phyloP scores from a whole-genome alignment of 2,329 filamentous ascomycete species.

The Sarocladiaceae sp. region DNA sequence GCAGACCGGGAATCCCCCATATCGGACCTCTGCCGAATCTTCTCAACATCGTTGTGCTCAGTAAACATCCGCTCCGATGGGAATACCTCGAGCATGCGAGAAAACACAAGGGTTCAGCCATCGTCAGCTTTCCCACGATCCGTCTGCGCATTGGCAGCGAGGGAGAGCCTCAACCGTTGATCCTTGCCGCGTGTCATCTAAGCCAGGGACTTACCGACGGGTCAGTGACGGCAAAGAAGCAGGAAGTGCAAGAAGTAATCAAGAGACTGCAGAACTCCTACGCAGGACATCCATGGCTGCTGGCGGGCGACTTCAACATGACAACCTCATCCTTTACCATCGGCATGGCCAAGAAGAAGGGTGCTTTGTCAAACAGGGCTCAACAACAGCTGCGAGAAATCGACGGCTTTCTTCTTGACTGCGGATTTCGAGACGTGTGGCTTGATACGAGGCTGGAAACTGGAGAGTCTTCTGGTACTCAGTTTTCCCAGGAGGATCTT shows the following conservation, averaged over 20 bases:
- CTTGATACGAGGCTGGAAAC: slow-evolving; percentile 35
- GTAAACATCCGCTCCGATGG: slow-evolving; percentile 50
- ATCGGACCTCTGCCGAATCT: slow-evolving; percentile 52
- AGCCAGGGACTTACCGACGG: slow-evolving; percentile 55
- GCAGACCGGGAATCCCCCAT: slow-evolving; percentile 43
- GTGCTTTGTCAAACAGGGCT: slow-evolving; percentile 46
- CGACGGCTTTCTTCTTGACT: slow-evolving; percentile 37
- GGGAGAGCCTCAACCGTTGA: slow-evolving; percentile 28
- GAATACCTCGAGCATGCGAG: slow-evolving; percentile 44
- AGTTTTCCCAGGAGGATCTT: slow-evolving; percentile 18
- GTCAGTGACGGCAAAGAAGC: slow-evolving; percentile 49
- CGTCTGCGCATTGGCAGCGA: slow-evolving; percentile 10
- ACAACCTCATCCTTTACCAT: slow-evolving; percentile 53
- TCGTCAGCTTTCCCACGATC: slow-evolving; percentile 35
- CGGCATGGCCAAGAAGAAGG: slow-evolving; percentile 41
- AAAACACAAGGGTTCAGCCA: slow-evolving; percentile 51
- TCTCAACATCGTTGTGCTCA: slow-evolving; percentile 55
- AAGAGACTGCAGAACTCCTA: not conserved
- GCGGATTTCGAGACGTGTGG: slow-evolving; percentile 48
- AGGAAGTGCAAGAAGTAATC: slow-evolving; percentile 38
- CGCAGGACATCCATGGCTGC: slow-evolving; percentile 39
- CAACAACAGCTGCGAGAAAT: slow-evolving; percentile 36
- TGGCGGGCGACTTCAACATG: slow-evolving; percentile 61
- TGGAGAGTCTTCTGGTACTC: slow-evolving; percentile 30
- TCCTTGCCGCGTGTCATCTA: slow-evolving; percentile 55